Evolutionary conservation across 805 yeast genomes (phyloP), one percentile per base, ranked within the genome.

Genomic region (Ogataea henricii): DNA sequence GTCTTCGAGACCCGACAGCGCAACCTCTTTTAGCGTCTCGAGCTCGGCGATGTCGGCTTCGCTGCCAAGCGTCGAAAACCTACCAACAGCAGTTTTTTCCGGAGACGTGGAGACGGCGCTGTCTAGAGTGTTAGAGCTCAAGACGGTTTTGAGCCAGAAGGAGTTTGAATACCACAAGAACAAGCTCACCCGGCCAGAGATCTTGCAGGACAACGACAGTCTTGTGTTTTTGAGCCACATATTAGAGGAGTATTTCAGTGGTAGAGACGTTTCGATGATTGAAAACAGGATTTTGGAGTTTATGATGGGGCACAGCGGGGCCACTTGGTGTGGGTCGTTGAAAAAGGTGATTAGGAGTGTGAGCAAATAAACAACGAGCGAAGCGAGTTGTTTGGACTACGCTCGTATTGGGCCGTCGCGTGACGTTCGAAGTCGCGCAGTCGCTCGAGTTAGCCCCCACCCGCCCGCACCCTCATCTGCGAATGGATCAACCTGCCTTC

Each of bases 311-410:
- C 79, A 82, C 55, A 75, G 73, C 36, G 82, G 86, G 0, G 77
- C 79, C 9, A 64, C 67, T 20, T 87, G 95, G 95, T 80, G 87
- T 51, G 72, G 80, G 21, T 85, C 91, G 3, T 68, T 87, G 45
- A 74, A 83, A 43, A 82, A 82, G 59, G 63, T 85, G 3, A 55
- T 79, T 20, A 17, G 26, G 17, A 13, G 40, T 34, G 38, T 32
- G n/a, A 38, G 33, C 16, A 17, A 25, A 12, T 13, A 20, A 5
- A 16, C 12, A n/a, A 33, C 20, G n/a, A n/a, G n/a, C n/a, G n/a
- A n/a, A n/a, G n/a, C n/a, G n/a, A n/a, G n/a, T n/a, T n/a, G n/a
- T n/a, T n/a, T n/a, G n/a, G n/a, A n/a, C n/a, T n/a, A n/a, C n/a
- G n/a, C n/a, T n/a, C n/a, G n/a, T n/a, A n/a, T n/a, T n/a, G n/a